These are phyloP conservation scores for Rhynchosporium graminicola DNA, from an alignment of 2,329 filamentous ascomycete genomes.

Conservation along the genomic window DNA sequence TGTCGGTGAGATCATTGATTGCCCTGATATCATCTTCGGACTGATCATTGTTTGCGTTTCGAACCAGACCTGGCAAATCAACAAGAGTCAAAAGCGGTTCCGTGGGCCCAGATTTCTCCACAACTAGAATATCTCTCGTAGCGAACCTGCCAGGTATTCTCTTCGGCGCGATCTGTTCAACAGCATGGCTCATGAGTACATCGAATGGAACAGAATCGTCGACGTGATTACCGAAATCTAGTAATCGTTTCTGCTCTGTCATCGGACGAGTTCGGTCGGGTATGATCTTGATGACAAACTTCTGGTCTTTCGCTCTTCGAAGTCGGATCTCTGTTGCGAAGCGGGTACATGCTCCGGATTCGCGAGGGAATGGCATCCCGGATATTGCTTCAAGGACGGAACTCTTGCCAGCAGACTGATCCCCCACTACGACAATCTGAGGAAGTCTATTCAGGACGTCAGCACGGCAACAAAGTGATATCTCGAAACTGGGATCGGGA, in stretches of 20 bases:
- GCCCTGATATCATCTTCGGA: slow-evolving; percentile 44
- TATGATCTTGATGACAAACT: slow-evolving; percentile 22
- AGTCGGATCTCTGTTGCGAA: slow-evolving; percentile 48
- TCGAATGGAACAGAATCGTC: slow-evolving; percentile 21
- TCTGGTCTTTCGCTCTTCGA: slow-evolving; percentile 24
- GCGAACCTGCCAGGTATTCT: slow-evolving; percentile 23
- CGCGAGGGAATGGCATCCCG: slow-evolving; percentile 43
- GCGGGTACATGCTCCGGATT: slow-evolving; percentile 44
- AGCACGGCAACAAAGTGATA: no score
- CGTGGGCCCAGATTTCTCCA: slow-evolving; percentile 32
- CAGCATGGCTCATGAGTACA: slow-evolving; percentile 22
- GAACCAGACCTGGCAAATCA: slow-evolving; percentile 59
- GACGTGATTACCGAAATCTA: slow-evolving; percentile 20
- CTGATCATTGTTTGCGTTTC: slow-evolving; percentile 41
- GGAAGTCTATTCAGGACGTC: slow-evolving; percentile 3
- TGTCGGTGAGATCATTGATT: slow-evolving; percentile 50
- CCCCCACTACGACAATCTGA: slow-evolving; percentile 41
- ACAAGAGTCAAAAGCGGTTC: slow-evolving; percentile 57
- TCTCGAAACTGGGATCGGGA: no score
- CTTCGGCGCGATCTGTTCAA: slow-evolving; percentile 21
- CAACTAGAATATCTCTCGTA: slow-evolving; percentile 25
- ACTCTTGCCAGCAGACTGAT: slow-evolving; percentile 41
- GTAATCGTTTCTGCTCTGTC: slow-evolving; percentile 18
- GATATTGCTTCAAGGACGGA: slow-evolving; percentile 42
- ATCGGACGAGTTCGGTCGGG: slow-evolving; percentile 19